phyloP scores from a whole-genome alignment of 805 yeast species.

The Suhomyces sp. region DNA sequence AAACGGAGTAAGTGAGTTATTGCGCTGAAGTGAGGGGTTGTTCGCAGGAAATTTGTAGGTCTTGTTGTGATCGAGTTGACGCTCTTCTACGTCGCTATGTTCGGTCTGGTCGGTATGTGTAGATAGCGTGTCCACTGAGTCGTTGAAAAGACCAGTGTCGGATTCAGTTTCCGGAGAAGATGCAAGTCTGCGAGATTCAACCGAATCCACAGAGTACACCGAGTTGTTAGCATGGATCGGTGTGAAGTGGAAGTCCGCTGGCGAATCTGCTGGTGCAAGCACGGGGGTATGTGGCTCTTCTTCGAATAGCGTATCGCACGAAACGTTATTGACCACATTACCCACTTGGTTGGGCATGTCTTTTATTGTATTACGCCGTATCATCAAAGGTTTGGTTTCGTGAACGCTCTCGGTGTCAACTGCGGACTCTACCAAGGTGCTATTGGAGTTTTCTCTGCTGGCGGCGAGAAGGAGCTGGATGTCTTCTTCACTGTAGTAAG shows the following conservation, averaged over 20 bases:
- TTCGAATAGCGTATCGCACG: slow-evolving; percentile 1
- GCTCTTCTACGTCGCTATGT: neutral
- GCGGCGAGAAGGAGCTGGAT: slow-evolving; percentile 19
- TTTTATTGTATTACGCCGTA: slow-evolving; percentile 6
- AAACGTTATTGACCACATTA: slow-evolving; percentile 2
- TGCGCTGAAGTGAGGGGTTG: neutral
- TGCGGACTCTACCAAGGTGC: slow-evolving; percentile 16
- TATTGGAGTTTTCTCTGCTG: slow-evolving; percentile 10
- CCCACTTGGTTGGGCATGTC: slow-evolving; percentile 13
- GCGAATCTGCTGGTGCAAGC: neutral
- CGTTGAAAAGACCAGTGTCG: slow-evolving; percentile 16
- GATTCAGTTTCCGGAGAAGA: slow-evolving; percentile 10
- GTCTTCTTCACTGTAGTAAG: slow-evolving; percentile 31
- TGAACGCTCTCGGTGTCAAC: slow-evolving; percentile 8
- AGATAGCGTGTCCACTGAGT: slow-evolving; percentile 26
- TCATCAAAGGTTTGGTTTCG: slow-evolving; percentile 13
- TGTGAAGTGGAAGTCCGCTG: slow-evolving; percentile 5
- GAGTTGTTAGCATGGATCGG: slow-evolving; percentile 6
- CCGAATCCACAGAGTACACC: slow-evolving; percentile 14
- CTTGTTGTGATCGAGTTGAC: neutral
- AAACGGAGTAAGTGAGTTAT: slow-evolving; percentile 1
- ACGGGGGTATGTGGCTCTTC: neutral
- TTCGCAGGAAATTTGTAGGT: neutral
- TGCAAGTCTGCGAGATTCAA: neutral
- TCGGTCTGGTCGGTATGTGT: slow-evolving; percentile 21